Evolutionary conservation across 176 grass and related monocot species (phyloP).

Genomic region (Urochloa ruziziensis): DNA sequence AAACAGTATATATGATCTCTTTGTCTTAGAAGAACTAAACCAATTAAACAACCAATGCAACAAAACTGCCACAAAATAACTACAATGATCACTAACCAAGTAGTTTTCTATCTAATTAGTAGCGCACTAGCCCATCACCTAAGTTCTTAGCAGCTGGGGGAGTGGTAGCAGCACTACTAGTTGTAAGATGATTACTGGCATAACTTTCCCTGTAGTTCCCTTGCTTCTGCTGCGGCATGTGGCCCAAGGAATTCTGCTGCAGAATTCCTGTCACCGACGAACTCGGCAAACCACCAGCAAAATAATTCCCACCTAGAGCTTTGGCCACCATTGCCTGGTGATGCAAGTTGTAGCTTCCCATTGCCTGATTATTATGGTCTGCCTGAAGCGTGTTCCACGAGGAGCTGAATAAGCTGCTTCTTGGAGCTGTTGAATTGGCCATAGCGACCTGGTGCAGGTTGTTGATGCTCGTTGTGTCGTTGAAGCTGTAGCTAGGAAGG

Average conservation of each 20-base stretch:
- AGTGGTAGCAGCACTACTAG: background rate
- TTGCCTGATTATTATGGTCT: background rate
- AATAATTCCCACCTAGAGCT: conserved; percentile 27
- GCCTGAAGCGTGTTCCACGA: conserved; percentile 22
- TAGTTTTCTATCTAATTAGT: background rate
- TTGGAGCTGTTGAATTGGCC: background rate
- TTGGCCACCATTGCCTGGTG: conserved; percentile 34
- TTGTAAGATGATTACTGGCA: background rate
- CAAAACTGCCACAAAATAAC: conserved; percentile 11
- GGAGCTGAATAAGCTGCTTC: background rate
- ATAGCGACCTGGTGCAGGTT: background rate
- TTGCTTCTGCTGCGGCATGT: background rate
- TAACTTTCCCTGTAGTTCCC: background rate
- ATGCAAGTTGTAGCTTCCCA: conserved; percentile 28
- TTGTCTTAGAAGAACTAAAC: background rate
- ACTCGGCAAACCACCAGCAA: background rate
- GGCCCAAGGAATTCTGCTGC: background rate
- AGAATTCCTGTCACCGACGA: background rate
- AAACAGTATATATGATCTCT: background rate
- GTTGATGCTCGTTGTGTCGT: background rate
- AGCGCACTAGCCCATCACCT: background rate
- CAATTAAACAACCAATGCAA: conserved; percentile 12
- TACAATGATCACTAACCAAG: background rate
- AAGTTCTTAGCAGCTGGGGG: background rate
- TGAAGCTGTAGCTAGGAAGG: background rate